Percentiles rank a stretch among this genome's conserved stretches.
These are phyloP conservation scores for Fusarium devonianum DNA, from an alignment of 2,329 filamentous ascomycete species.

Conservation along the genomic window DNA sequence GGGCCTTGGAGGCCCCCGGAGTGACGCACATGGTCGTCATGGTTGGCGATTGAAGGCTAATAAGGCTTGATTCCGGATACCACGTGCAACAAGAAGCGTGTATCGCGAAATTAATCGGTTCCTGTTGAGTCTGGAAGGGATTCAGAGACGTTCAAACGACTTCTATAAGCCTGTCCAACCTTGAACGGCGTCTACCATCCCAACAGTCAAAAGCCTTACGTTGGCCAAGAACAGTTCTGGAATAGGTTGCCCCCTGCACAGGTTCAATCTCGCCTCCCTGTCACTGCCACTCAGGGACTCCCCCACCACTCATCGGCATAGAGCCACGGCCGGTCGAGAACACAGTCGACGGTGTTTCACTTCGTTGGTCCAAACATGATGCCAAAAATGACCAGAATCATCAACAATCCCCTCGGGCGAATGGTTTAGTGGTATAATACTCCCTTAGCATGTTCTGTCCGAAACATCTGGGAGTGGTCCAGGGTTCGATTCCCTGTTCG, in stretches of 20 bases:
- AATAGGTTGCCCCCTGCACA: no score
- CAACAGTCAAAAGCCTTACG: no score
- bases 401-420: conserved; percentile 34
- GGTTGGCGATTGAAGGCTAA: no score
- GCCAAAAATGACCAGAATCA: background rate
- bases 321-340: no score
- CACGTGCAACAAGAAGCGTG: conserved; percentile 28
- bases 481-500: conserved; percentile 48
- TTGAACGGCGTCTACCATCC: no score
- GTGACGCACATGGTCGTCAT: conserved; percentile 47
- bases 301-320: no score
- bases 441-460: conserved; percentile 43
- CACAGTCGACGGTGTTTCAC: background rate
- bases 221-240: no score
- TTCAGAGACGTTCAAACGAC: background rate
- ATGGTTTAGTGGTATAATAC: conserved; percentile 48
- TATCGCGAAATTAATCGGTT: no score
- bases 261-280: no score
- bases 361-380: conserved; percentile 11
- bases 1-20: conserved; percentile 28
- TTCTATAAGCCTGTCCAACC: no score
- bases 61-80: conserved; percentile 17
- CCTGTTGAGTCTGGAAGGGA: background rate
- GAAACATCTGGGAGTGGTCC: conserved; percentile 44
- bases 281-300: no score